Evolutionary conservation across 441 rosid species (phyloP).

Genomic region (Adansonia gregorii): DNA sequence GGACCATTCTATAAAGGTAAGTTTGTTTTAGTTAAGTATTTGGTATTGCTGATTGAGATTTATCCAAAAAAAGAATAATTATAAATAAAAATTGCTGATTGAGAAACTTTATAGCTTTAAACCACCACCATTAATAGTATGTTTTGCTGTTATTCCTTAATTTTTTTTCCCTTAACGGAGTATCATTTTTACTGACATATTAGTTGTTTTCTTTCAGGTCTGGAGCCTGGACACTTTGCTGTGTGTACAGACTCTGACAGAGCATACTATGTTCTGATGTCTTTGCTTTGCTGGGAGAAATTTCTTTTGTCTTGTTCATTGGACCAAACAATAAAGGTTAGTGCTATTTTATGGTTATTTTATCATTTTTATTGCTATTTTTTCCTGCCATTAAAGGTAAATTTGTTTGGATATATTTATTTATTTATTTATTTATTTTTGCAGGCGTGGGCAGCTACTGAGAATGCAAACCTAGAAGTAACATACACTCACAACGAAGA

Average conservation of each 20-base stretch:
- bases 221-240: slow-evolving; percentile 94
- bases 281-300: slow-evolving; percentile 98
- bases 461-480: slow-evolving; percentile 89
- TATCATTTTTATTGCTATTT: background rate
- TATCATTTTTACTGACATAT: background rate
- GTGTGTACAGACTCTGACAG: slow-evolving; percentile 78
- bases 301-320: slow-evolving; percentile 94
- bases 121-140: background rate
- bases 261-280: slow-evolving; percentile 89
- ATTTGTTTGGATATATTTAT: background rate
- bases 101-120: slow-evolving; percentile 9
- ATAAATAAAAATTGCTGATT: background rate
- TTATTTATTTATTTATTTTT: slow-evolving; percentile 1
- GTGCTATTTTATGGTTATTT: slow-evolving; percentile 22
- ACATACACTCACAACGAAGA: slow-evolving; percentile 39
- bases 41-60: background rate
- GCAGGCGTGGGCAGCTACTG: slow-evolving; percentile 91
- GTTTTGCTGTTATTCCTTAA: background rate
- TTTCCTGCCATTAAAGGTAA: background rate
- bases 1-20: slow-evolving; percentile 48
- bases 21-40: slow-evolving; percentile 15
- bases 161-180: background rate
- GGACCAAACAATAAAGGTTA: slow-evolving; percentile 89
- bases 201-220: slow-evolving; percentile 49
- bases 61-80: no score